Evolutionary conservation across 2,329 filamentous ascomycete genomes (phyloP).

Genomic region (Emmonsiellopsis sp.): DNA sequence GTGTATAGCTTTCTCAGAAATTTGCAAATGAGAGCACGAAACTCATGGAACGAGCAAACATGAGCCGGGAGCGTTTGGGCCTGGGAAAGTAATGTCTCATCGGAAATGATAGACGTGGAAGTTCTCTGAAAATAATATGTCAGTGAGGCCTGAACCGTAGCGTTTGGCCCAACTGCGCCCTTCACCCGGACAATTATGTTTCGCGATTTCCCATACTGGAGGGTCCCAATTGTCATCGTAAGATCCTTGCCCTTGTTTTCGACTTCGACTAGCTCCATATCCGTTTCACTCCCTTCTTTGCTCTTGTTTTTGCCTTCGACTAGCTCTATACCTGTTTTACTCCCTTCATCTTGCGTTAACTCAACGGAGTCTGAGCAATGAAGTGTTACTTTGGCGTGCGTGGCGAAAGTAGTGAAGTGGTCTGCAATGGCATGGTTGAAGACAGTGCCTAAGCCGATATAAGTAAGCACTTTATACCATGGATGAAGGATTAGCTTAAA

Average conservation of each 20-base stretch:
- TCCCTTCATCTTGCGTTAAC: constrained; percentile 16
- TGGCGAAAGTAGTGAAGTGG: constrained; percentile 50
- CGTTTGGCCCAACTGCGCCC: constrained; percentile 10
- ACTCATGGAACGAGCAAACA: constrained; percentile 42
- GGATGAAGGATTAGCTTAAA: not conserved
- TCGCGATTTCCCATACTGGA: constrained; percentile 54
- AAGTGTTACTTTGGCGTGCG: constrained; percentile 37
- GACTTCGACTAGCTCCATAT: constrained; percentile 32
- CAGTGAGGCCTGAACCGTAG: constrained; percentile 19
- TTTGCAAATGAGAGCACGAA: constrained; percentile 42
- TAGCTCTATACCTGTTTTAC: constrained; percentile 24
- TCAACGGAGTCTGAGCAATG: constrained; percentile 13
- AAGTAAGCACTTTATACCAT: not conserved
- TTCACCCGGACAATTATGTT: constrained; percentile 43
- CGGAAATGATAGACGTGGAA: constrained; percentile 1
- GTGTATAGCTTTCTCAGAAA: constrained; percentile 42
- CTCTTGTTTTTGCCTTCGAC: constrained; percentile 23
- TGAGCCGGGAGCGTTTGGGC: not conserved
- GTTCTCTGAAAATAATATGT: constrained; percentile 12
- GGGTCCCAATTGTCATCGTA: constrained; percentile 31
- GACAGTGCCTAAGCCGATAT: constrained; percentile 37
- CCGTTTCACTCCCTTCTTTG: constrained; percentile 18
- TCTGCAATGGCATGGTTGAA: constrained; percentile 56
- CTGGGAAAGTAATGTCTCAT: not conserved
- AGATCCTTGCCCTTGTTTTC: constrained; percentile 16